Conservation (phyloP, 805 yeast genomes). For the Teunomyces gatunensis region DNA sequence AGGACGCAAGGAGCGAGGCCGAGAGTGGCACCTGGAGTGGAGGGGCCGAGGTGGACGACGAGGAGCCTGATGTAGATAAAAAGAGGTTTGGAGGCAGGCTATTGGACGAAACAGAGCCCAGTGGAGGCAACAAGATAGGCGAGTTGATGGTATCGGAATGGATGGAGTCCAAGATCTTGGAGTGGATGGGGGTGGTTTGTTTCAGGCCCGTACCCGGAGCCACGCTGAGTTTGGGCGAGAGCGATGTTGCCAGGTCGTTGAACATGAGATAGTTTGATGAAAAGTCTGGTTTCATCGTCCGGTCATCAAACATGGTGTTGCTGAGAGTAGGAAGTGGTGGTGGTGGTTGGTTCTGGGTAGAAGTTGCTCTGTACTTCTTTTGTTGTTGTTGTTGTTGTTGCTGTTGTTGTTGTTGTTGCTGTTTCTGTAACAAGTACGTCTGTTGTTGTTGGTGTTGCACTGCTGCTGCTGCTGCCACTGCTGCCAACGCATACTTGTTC, state of each 20-base stretch:
- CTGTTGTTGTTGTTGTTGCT: slow-evolving; percentile 8
- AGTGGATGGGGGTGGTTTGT: slow-evolving; percentile 11
- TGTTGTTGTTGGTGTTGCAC: slow-evolving; percentile 27
- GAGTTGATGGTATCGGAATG: slow-evolving; percentile 13
- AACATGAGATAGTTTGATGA: slow-evolving; percentile 14
- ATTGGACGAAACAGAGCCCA: slow-evolving; percentile 11
- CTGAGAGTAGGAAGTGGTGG: slow-evolving; percentile 2
- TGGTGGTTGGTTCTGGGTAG: slow-evolving; percentile 4
- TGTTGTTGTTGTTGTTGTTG: slow-evolving; percentile 5
- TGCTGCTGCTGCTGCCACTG: slow-evolving; percentile 33
- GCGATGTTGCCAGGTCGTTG: slow-evolving; percentile 18
- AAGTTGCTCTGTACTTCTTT: background rate
- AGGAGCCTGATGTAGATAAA: slow-evolving; percentile 9
- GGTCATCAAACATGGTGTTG: background rate
- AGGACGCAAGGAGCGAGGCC: background rate
- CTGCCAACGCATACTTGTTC: slow-evolving; percentile 25
- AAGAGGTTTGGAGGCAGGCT: slow-evolving; percentile 25
- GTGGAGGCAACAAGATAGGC: slow-evolving; percentile 21
- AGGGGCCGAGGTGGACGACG: background rate
- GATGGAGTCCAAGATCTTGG: slow-evolving; percentile 17
- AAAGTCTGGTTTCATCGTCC: slow-evolving; percentile 10
- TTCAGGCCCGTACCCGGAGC: background rate
- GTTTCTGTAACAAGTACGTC: slow-evolving; percentile 17
- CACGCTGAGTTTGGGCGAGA: slow-evolving; percentile 10
- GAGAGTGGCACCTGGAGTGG: background rate